phyloP scores from a whole-genome alignment of 768 basidiomycete genomes.

The Hericium rajendrae region DNA sequence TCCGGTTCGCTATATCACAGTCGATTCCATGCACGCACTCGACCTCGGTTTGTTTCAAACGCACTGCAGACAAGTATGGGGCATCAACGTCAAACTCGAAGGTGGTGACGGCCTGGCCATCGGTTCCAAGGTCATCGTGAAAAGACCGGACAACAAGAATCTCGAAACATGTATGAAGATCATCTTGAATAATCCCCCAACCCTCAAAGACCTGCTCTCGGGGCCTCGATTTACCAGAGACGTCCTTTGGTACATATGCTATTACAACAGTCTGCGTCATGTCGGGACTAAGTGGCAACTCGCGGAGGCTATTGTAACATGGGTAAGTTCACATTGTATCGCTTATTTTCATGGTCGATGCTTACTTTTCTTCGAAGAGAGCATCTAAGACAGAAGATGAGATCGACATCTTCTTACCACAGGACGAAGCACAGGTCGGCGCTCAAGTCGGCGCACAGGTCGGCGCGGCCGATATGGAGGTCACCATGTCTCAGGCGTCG shows the following conservation, averaged over 20 bases:
- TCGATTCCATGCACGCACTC: background rate
- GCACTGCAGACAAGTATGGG: constrained; percentile 13
- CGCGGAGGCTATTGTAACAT: background rate
- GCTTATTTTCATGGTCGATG: no score
- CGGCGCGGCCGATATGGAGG: no score
- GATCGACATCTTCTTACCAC: no score
- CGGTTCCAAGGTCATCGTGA: no score
- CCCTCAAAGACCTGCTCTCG: background rate
- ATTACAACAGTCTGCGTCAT: constrained; percentile 1
- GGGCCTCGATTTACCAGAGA: background rate
- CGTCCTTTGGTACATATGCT: constrained; percentile 9
- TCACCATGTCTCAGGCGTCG: no score
- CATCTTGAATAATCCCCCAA: background rate
- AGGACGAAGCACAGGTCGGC: no score
- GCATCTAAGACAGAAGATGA: no score
- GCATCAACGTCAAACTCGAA: constrained; percentile 12
- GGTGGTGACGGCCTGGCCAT: constrained; percentile 17
- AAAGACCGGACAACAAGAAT: no score
- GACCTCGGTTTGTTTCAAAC: background rate
- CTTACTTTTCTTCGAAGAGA: no score
- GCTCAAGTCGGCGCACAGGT: no score
- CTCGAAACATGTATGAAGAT: background rate
- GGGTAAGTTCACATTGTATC: constrained; percentile 4
- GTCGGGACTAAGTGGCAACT: constrained; percentile 5
- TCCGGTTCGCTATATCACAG: background rate